Conservation (phyloP, 2,329 filamentous ascomycete genomes). For the Davidsoniella eucalypti region DNA sequence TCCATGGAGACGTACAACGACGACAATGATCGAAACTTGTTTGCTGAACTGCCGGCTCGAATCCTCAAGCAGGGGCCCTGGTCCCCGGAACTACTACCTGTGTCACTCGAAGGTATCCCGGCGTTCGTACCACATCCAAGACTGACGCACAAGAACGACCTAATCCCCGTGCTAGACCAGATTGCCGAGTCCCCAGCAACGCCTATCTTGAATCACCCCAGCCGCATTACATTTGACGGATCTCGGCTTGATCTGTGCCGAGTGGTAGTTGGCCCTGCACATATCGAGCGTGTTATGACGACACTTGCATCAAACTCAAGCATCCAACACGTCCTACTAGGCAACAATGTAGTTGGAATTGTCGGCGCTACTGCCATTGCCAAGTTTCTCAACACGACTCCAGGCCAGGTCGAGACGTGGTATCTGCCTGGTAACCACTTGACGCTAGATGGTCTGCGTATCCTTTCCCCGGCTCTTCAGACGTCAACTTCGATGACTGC, state of each 20-base stretch:
- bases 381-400: constrained; percentile 27
- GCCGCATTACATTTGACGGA: constrained; percentile 31
- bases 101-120: constrained; percentile 19
- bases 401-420: constrained; percentile 35
- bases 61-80: constrained; percentile 22
- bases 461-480: constrained; percentile 29
- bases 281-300: constrained; percentile 33
- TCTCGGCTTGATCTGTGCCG: constrained; percentile 38
- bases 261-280: constrained; percentile 35
- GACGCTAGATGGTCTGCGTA: constrained; percentile 24
- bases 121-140: constrained; percentile 22
- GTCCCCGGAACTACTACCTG: constrained; percentile 18
- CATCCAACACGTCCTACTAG: constrained; percentile 34
- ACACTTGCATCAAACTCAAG: constrained; percentile 30
- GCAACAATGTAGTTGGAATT: constrained; percentile 37
- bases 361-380: constrained; percentile 29
- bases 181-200: not conserved
- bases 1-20: not conserved
- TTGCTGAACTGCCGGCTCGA: constrained; percentile 18
- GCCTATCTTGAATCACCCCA: constrained; percentile 19
- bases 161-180: constrained; percentile 21
- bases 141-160: constrained; percentile 19
- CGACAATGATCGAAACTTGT: constrained; percentile 7
- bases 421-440: constrained; percentile 40
- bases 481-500: constrained; percentile 8